Conservation (phyloP, 192 early-diverging fungal genomes). For the Physocladia obscura region DNA sequence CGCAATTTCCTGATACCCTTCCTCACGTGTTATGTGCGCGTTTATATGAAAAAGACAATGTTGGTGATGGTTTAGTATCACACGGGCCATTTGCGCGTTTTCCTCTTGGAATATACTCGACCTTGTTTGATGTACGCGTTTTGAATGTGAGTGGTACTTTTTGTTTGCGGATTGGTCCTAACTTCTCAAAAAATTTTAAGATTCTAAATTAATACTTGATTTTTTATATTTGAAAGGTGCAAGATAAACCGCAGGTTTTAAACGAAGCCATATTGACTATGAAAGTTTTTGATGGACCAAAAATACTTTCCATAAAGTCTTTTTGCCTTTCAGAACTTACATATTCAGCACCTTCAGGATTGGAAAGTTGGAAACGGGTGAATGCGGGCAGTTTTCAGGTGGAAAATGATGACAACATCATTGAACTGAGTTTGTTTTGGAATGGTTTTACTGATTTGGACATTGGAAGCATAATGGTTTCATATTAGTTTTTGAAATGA, state of each 20-base stretch:
- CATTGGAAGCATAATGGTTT: background rate
- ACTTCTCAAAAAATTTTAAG: background rate
- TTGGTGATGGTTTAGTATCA: background rate
- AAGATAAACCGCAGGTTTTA: background rate
- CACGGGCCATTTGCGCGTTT: background rate
- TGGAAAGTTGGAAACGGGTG: background rate
- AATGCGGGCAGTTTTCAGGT: background rate
- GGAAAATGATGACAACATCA: background rate
- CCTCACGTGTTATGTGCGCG: background rate
- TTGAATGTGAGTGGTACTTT: background rate
- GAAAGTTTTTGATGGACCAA: background rate
- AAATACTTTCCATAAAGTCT: background rate
- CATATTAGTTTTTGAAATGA: background rate
- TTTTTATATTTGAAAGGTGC: background rate
- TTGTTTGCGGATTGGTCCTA: background rate
- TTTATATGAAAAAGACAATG: background rate
- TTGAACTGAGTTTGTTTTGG: background rate
- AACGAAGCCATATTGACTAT: background rate
- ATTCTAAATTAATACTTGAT: background rate
- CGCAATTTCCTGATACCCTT: background rate
- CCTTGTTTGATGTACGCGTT: background rate
- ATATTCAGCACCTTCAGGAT: no score
- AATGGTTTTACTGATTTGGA: background rate
- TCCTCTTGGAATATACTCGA: background rate
- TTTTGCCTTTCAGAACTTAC: no score